Conservation (phyloP, 768 basidiomycete genomes). For the Rhodosporidiobolus odoratus region DNA sequence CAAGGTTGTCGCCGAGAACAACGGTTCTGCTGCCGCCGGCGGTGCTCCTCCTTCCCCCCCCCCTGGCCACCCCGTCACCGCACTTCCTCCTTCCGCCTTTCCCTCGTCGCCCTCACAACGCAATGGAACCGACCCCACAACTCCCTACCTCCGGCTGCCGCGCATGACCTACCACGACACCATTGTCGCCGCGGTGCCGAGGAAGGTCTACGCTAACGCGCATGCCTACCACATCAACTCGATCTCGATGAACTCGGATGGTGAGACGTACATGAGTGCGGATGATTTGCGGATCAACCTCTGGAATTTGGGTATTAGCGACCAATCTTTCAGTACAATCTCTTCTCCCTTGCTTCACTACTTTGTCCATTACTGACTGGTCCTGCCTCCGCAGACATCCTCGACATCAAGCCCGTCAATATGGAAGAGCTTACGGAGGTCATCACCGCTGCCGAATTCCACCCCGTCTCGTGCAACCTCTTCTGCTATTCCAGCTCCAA, state of each 20-base stretch:
- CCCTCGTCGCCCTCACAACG: background rate
- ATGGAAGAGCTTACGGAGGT: conserved; percentile 99
- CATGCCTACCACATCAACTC: conserved; percentile 99
- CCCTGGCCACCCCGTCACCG: conserved; percentile 51
- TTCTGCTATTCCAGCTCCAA: conserved; percentile 99
- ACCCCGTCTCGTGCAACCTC: conserved; percentile 91
- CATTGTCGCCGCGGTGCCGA: conserved; percentile 95
- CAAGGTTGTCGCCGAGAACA: conserved; percentile 93
- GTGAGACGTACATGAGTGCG: conserved; percentile 99
- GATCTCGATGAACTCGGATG: conserved; percentile 97
- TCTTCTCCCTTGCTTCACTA: background rate
- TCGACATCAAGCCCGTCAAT: conserved; percentile 98
- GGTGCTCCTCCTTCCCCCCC: conserved; percentile 51
- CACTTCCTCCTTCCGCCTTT: conserved; percentile 20
- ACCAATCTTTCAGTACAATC: conserved; percentile 96
- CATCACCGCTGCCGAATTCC: conserved; percentile 99
- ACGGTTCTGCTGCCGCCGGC: conserved; percentile 55
- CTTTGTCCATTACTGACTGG: background rate
- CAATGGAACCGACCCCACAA: conserved; percentile 26
- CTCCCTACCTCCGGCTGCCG: conserved; percentile 64
- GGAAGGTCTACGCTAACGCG: conserved; percentile 98
- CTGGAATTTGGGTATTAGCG: conserved; percentile 97
- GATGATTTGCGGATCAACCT: conserved; percentile 95
- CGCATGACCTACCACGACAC: conserved; percentile 91
- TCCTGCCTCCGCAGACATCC: conserved; percentile 68